A percentile compares a stretch with the other conserved stretches of the same genome.
Conservation (phyloP, 257 asterid species). For the Solanum virginianum region DNA sequence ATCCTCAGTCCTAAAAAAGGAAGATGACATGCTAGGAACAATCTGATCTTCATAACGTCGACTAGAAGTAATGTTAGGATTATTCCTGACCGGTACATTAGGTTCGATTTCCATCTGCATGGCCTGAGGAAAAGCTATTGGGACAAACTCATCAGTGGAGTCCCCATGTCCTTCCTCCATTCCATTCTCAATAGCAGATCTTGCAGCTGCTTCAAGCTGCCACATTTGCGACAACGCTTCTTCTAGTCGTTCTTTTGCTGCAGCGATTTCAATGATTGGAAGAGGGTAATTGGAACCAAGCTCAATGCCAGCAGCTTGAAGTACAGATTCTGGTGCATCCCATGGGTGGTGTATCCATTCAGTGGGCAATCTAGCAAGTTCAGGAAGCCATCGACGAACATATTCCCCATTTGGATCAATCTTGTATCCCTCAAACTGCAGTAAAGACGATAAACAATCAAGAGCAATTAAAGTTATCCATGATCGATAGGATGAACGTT, state of each 20-base stretch:
- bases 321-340: conserved; percentile 77
- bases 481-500: background rate
- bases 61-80: conserved; percentile 6
- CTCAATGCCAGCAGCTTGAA: conserved; percentile 90
- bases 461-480: background rate
- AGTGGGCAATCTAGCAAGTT: conserved; percentile 74
- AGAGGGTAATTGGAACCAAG: conserved; percentile 88
- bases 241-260: conserved; percentile 58
- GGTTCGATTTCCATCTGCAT: conserved; percentile 50
- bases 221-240: conserved; percentile 76
- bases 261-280: conserved; percentile 57
- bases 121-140: conserved; percentile 68
- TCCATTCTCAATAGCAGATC: conserved; percentile 56
- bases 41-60: conserved; percentile 70
- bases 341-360: conserved; percentile 97
- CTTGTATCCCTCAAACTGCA: conserved; percentile 78
- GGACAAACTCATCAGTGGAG: conserved; percentile 53
- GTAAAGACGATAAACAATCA: background rate
- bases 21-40: conserved; percentile 88
- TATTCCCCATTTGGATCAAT: conserved; percentile 88
- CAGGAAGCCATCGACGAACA: conserved; percentile 95
- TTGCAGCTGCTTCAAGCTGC: conserved; percentile 59
- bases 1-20: conserved; percentile 44
- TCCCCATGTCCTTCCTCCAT: conserved; percentile 93
- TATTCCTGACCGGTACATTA: conserved; percentile 35